Conservation (phyloP, 345 rosid genomes). For the Trapa incisa region DNA sequence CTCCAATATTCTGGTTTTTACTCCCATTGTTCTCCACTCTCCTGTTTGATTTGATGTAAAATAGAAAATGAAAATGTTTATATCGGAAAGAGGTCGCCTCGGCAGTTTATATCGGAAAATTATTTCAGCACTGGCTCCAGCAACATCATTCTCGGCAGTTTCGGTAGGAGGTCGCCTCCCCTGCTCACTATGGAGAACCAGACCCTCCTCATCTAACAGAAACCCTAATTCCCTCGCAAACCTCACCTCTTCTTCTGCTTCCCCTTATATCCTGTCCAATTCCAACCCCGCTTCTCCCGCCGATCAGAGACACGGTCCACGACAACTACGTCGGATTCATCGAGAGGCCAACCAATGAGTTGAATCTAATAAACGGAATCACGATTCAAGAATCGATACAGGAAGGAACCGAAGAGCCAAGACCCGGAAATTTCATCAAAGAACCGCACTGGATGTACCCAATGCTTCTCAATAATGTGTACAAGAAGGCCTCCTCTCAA, state of each 20-base stretch:
- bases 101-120: no score
- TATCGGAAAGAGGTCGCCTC: no score
- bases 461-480: slow-evolving; percentile 47
- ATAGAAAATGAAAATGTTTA: no score
- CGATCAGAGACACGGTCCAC: slow-evolving; percentile 14
- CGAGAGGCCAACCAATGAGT: slow-evolving; percentile 16
- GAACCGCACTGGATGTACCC: slow-evolving; percentile 83
- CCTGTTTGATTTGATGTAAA: no score
- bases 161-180: slow-evolving; percentile 11
- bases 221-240: slow-evolving; percentile 13
- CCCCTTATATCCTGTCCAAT: slow-evolving; percentile 20
- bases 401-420: slow-evolving; percentile 5
- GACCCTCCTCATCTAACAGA: slow-evolving; percentile 25
- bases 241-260: slow-evolving; percentile 23
- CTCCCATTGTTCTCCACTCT: no score
- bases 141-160: slow-evolving; percentile 10
- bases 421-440: slow-evolving; percentile 38
- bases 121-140: slow-evolving; percentile 15
- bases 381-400: slow-evolving; percentile 10
- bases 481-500: slow-evolving; percentile 27
- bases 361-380: slow-evolving; percentile 10
- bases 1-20: neutral
- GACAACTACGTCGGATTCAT: slow-evolving; percentile 33
- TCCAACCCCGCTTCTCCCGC: slow-evolving; percentile 22
- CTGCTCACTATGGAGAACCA: slow-evolving; percentile 18